Percentiles rank a stretch among this genome's conserved stretches.
Conservation (phyloP, 768 basidiomycete species). For the Tylopilus rubrobrunneus region DNA sequence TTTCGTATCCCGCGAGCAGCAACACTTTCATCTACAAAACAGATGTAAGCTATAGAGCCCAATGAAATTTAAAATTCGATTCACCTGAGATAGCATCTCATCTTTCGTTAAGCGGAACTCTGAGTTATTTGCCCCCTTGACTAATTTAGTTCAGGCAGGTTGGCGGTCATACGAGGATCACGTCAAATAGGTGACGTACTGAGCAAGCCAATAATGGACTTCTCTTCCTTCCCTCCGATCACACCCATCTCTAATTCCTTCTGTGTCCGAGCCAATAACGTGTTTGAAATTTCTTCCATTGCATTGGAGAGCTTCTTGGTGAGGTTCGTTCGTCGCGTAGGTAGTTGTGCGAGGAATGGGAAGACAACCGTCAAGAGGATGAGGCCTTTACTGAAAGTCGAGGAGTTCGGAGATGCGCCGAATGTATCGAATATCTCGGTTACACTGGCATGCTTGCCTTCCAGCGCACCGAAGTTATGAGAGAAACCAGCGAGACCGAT, state of each 20-base stretch:
- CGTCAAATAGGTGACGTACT: neutral
- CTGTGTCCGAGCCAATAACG: slow-evolving; percentile 34
- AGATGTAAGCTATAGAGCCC: too few relatives aligned
- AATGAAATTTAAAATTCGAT: neutral
- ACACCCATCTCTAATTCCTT: slow-evolving; percentile 28
- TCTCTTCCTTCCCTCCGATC: slow-evolving; percentile 21
- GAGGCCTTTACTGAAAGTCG: slow-evolving; percentile 27
- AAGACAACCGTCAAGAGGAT: slow-evolving; percentile 36
- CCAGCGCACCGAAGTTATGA: slow-evolving; percentile 51
- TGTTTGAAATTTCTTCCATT: slow-evolving; percentile 38
- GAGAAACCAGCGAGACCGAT: slow-evolving; percentile 59
- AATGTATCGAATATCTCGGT: slow-evolving; percentile 40
- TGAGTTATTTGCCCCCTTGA: slow-evolving; percentile 33
- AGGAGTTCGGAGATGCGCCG: slow-evolving; percentile 12
- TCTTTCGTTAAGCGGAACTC: slow-evolving; percentile 23
- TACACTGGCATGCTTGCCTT: slow-evolving; percentile 43
- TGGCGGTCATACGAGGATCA: too few relatives aligned
- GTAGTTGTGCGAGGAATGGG: slow-evolving; percentile 35
- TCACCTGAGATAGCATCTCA: slow-evolving; percentile 26
- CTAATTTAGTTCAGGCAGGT: slow-evolving; percentile 15
- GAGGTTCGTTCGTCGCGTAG: slow-evolving; percentile 32
- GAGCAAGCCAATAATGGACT: slow-evolving; percentile 24
- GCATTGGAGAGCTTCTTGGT: slow-evolving; percentile 31
- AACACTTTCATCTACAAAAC: slow-evolving; percentile 16
- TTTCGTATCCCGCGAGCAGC: slow-evolving; percentile 23